Conservation (phyloP, 495 filamentous ascomycete genomes). For the Penicillium diatomitis region DNA sequence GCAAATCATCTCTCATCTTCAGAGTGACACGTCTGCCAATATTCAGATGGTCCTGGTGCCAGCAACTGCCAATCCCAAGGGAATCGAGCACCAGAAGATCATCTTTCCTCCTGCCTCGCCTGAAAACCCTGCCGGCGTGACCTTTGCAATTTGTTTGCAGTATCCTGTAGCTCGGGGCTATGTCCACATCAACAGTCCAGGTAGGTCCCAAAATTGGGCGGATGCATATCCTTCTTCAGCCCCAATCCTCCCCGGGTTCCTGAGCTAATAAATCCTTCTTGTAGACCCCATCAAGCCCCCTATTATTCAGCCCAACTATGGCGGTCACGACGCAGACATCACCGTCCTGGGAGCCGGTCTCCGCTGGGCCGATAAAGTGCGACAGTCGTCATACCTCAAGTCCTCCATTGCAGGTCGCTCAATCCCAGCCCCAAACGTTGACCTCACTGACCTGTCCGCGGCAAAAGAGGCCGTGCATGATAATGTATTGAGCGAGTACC, state of each 20-base stretch:
- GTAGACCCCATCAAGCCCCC: slow-evolving; percentile 15
- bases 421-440: slow-evolving; percentile 9
- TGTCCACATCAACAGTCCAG: slow-evolving; percentile 40
- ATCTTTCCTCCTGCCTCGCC: slow-evolving; percentile 4
- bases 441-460: slow-evolving; percentile 12
- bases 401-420: slow-evolving; percentile 8
- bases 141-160: slow-evolving; percentile 14
- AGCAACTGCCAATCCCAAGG: slow-evolving; percentile 6
- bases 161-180: slow-evolving; percentile 43
- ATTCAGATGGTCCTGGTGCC: slow-evolving; percentile 16
- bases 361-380: slow-evolving; percentile 16
- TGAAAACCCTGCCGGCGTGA: slow-evolving; percentile 10
- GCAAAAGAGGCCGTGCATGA: slow-evolving; percentile 14
- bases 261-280: background rate
- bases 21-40: slow-evolving; percentile 18
- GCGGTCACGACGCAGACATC: slow-evolving; percentile 28
- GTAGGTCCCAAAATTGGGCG: background rate
- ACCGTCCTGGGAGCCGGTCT: slow-evolving; percentile 24
- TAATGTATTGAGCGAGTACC: slow-evolving; percentile 10
- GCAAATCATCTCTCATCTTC: slow-evolving; percentile 15
- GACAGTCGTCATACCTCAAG: slow-evolving; percentile 11
- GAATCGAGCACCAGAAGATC: slow-evolving; percentile 12
- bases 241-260: no score
- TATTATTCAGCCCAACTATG: slow-evolving; percentile 20
- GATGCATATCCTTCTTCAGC: no score